Evolutionary conservation across 345 rosid species (phyloP).

Genomic region (Salix exigua): DNA sequence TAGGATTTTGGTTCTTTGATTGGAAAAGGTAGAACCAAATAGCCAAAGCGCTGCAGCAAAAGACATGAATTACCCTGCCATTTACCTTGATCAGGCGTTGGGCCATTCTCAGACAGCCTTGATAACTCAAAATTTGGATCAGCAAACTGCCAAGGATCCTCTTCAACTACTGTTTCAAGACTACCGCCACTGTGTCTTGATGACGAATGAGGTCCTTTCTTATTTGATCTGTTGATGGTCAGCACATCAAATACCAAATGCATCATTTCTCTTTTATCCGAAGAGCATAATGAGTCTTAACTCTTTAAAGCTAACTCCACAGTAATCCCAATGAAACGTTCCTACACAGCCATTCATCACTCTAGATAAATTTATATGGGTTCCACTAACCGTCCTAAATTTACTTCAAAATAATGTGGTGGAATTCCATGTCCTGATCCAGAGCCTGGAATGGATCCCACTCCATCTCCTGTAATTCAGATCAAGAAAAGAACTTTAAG

Average conservation of each 20-base stretch:
- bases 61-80: not conserved
- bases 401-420: constrained; percentile 27
- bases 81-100: constrained; percentile 55
- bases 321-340: not conserved
- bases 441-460: constrained; percentile 63
- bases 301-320: not conserved
- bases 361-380: not conserved
- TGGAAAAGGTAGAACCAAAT: constrained; percentile 1
- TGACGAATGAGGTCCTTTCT: constrained; percentile 47
- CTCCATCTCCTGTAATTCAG: constrained; percentile 46
- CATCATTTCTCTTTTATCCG: not conserved
- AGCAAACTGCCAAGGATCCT: constrained; percentile 33
- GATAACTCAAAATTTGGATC: constrained; percentile 49
- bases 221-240: constrained; percentile 43
- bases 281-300: not conserved
- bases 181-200: constrained; percentile 53
- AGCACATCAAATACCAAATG: constrained; percentile 2
- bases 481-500: constrained; percentile 1
- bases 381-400: constrained; percentile 37
- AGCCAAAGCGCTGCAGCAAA: not conserved
- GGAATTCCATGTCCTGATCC: constrained; percentile 52
- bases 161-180: constrained; percentile 78
- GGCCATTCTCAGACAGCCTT: constrained; percentile 45
- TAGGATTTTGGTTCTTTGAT: not conserved
- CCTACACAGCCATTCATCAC: not conserved